Evolutionary conservation across 2,329 filamentous ascomycete genomes (phyloP), one percentile per base, ranked within the genome.

Genomic region (Alternaria incomplexa): DNA sequence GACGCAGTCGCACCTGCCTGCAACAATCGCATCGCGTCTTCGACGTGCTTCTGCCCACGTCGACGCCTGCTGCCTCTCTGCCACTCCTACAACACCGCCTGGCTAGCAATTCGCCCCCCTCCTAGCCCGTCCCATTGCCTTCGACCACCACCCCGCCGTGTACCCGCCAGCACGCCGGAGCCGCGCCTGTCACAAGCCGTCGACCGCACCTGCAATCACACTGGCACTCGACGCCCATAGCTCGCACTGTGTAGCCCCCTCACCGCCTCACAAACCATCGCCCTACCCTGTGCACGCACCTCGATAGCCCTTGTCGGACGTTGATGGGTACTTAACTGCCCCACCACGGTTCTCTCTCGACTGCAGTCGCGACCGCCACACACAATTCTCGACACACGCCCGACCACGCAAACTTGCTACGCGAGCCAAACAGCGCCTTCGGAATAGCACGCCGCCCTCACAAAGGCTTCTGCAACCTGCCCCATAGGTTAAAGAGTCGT

Each of bases 1-100:
- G 70, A 73, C 70, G 70, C 69, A 70, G 59, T 62, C 56, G 52
- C 59, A 56, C 48, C 63, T 72, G 71, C 69, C 67, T 73, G 63
- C 65, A 69, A 67, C 70, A 70, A 69, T 62, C 59, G 62, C 58
- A 62, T 45, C 67, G 70, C 64, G 64, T 67, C 67, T 70, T 74
- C 70, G 66, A 69, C 68, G 53, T 58, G 65, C 57, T 73, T 74
- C 70, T 60, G 60, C 51, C 58, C 43, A 62, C 59, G 50, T 71
- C 68, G 64, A 65, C 63, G 32, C 56, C 59, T 52, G 46, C 56
- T 67, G 62, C 52, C 56, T 63, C 26, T 50, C 30, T 17, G 28
- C 15, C 47, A 17, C 55, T n/a, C 47, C 48, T 44, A 44, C 56
- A 55, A 6, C 30, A 30, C 56, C 12, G 47, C 50, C 15, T 6